These are phyloP conservation scores for Kazachstania taianensis DNA, from an alignment of 805 yeast species.

Conservation along the genomic window DNA sequence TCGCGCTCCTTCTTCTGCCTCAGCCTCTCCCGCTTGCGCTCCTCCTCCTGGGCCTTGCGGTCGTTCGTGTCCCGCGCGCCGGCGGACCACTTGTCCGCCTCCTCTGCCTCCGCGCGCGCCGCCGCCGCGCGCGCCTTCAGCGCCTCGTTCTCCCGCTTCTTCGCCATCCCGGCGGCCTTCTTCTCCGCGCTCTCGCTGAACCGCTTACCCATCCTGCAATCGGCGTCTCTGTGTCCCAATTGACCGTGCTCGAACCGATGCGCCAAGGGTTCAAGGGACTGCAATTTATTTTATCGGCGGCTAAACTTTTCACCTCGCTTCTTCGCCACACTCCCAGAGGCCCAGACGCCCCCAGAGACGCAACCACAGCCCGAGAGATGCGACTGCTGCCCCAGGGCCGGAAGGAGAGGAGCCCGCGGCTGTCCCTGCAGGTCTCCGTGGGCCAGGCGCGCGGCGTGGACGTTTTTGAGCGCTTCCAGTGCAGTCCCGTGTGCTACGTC, in stretches of 20 bases:
- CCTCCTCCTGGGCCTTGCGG: conserved; percentile 25
- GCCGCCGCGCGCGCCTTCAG: conserved; percentile 19
- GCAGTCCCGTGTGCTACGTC: conserved; percentile 24
- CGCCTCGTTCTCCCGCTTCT: conserved; percentile 26
- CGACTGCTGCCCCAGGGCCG: not conserved
- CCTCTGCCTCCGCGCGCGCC: conserved; percentile 23
- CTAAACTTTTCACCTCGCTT: no score
- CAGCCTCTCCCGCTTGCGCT: conserved; percentile 23
- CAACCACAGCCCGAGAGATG: not conserved
- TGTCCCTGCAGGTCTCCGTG: conserved; percentile 16
- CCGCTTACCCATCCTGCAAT: conserved; percentile 28
- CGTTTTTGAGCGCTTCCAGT: conserved; percentile 16
- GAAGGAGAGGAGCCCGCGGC: conserved; percentile 6
- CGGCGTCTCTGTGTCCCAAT: not conserved
- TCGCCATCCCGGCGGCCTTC: conserved; percentile 28
- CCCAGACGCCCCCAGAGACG: no score
- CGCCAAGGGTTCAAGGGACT: no score
- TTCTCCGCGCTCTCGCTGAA: conserved; percentile 29
- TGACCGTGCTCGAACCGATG: no score
- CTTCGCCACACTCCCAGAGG: no score
- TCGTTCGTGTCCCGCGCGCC: conserved; percentile 21
- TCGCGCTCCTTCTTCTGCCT: conserved; percentile 26
- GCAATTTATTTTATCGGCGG: no score
- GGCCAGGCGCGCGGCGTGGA: conserved; percentile 19
- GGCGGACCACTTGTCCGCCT: conserved; percentile 27